Evolutionary conservation across 352 stramenopile species (phyloP).

Genomic region (Blastocystis sp.): DNA sequence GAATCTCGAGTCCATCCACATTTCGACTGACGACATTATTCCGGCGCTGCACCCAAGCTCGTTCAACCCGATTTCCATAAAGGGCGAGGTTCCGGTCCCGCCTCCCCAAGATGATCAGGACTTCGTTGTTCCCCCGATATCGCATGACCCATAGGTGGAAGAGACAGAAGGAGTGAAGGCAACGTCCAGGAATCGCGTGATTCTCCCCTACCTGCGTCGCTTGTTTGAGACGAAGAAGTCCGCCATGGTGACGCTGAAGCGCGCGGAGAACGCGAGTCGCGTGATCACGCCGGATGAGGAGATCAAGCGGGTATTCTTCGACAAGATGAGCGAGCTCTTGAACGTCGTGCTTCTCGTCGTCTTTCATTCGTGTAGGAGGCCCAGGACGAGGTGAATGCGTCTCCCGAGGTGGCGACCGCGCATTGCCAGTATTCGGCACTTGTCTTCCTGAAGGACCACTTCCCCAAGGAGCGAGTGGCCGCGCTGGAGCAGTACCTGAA

Average conservation of each 20-base stretch:
- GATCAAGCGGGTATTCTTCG: slow-evolving; percentile 29
- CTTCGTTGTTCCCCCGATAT: neutral
- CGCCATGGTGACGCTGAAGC: slow-evolving; percentile 16
- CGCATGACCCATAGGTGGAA: neutral
- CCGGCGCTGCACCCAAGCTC: neutral
- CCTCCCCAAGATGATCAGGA: slow-evolving; percentile 33
- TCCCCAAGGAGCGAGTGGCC: slow-evolving; percentile 12
- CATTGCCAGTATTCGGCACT: slow-evolving; percentile 34
- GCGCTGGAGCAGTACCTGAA: slow-evolving; percentile 43
- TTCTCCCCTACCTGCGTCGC: slow-evolving; percentile 44
- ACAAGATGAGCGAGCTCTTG: slow-evolving; percentile 16
- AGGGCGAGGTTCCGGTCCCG: neutral
- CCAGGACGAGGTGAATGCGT: slow-evolving; percentile 3
- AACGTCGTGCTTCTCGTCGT: neutral
- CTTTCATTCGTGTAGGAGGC: slow-evolving; percentile 11
- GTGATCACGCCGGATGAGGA: slow-evolving; percentile 15
- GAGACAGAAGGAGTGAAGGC: slow-evolving; percentile 33
- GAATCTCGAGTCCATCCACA: neutral
- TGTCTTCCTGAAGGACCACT: slow-evolving; percentile 50
- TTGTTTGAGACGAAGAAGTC: slow-evolving; percentile 60
- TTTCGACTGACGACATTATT: slow-evolving; percentile 40
- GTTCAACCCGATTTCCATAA: slow-evolving; percentile 8
- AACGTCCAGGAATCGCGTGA: slow-evolving; percentile 47
- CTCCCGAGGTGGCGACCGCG: neutral
- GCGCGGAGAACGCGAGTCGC: neutral